Evolutionary conservation across 495 filamentous ascomycete species (phyloP).

Genomic region (Talaromyces stipitatus): DNA sequence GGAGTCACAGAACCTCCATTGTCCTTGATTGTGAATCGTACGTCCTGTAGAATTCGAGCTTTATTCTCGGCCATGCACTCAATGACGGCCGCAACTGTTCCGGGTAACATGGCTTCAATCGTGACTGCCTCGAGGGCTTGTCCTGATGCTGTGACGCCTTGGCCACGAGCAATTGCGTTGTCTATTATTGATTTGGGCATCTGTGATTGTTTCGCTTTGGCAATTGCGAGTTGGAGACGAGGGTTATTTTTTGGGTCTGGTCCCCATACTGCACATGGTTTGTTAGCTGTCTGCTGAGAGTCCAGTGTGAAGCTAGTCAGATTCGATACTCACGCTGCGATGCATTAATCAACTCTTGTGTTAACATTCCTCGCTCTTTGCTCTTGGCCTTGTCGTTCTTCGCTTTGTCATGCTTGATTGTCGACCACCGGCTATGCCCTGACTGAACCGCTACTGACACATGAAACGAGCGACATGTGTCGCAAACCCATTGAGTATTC

Average conservation of each 20-base stretch:
- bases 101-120: slow-evolving; percentile 76
- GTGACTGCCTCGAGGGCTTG: slow-evolving; percentile 64
- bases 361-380: slow-evolving; percentile 41
- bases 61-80: slow-evolving; percentile 82
- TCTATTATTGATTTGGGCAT: slow-evolving; percentile 82
- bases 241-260: slow-evolving; percentile 65
- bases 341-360: slow-evolving; percentile 45
- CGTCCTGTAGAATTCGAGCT: slow-evolving; percentile 58
- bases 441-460: slow-evolving; percentile 42
- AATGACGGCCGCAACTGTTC: slow-evolving; percentile 70
- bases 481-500: slow-evolving; percentile 8
- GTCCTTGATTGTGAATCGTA: slow-evolving; percentile 61
- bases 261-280: slow-evolving; percentile 47
- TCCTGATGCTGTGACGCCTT: slow-evolving; percentile 68
- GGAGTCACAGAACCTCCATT: slow-evolving; percentile 60
- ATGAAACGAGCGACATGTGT: slow-evolving; percentile 38
- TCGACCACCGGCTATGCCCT: slow-evolving; percentile 89
- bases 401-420: slow-evolving; percentile 91
- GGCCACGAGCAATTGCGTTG: slow-evolving; percentile 74
- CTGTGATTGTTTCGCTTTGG: slow-evolving; percentile 74
- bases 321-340: slow-evolving; percentile 39
- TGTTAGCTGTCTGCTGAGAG: neutral
- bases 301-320: no score
- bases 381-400: slow-evolving; percentile 57
- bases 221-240: slow-evolving; percentile 61